Base-by-base conservation (phyloP, 2,329 filamentous ascomycete genomes). In the Clathrospora elynae region DNA sequence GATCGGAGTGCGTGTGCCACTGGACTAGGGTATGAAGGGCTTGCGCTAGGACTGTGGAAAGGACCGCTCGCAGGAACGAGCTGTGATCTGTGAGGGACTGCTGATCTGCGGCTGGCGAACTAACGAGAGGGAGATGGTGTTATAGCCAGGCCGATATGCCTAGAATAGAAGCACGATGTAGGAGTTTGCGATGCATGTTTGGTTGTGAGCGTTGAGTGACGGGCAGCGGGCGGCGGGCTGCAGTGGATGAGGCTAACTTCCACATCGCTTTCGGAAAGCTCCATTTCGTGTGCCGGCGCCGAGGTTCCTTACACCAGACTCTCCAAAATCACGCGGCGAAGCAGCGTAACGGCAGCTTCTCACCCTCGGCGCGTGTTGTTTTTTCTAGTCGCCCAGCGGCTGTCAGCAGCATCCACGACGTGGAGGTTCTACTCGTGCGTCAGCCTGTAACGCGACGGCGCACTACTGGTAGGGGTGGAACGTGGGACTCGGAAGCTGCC, bases 41-140 rank as follows among this genome's bases (percentile, higher is more conserved):
- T 49, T 53, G 59, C 62, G 64, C 64, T 62, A 49, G 59, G 65
- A 56, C 56, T 53, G 54, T 48, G 35, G 49, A 52, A 51, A 34
- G 57, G 43, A 48, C 56, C 49, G 54, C 42, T 54, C 58, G 51
- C 61, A 52, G 53, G 49, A 55, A 43, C 42, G 53, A 55, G 59
- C 49, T 53, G 55, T 55, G 57, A 56, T 56, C 51, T 56, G 56
- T 59, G 51, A 57, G 55, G 48, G 47, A 40, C 52, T 48, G 52
- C 54, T 53, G 54, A 59, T 55, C 55, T 46, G 53, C 51, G 45
- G 46, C 45, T 56, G 35, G 33, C 34, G 49, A 36, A 33, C 51
- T 57, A 52, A 52, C 42, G 53, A 50, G 54, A 51, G 52, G 55
- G 57, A 41, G 51, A 49, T 46, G 53, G 46, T 53, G 54, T 25